Conservation (phyloP, 75 land plant genomes). For the Selaginella tamariscina region DNA sequence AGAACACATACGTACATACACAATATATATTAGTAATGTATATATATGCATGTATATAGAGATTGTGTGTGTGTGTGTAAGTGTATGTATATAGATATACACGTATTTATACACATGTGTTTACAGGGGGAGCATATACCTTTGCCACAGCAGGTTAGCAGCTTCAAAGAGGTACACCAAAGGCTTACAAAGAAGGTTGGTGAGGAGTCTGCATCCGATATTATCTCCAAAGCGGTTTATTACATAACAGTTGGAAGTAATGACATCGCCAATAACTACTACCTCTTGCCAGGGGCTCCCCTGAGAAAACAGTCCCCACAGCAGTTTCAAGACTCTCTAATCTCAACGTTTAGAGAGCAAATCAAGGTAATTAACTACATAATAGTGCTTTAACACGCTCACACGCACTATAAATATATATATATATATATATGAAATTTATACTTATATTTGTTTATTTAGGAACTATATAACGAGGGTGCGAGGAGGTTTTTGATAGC, state of each 20-base stretch:
- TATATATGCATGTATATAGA: too few relatives aligned
- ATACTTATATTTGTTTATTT: not conserved
- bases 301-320: not conserved
- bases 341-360: conserved; percentile 1
- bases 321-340: conserved; percentile 2
- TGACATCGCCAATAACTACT: conserved; percentile 10
- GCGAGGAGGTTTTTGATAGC: conserved; percentile 1
- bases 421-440: not conserved
- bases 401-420: not conserved
- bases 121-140: conserved; percentile 3
- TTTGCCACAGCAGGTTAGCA: not conserved
- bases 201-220: not conserved
- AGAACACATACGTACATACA: too few relatives aligned
- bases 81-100: too few relatives aligned
- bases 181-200: conserved; percentile 7
- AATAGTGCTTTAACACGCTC: too few relatives aligned
- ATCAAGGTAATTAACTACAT: not conserved
- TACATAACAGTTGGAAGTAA: conserved; percentile 18
- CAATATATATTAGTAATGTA: too few relatives aligned
- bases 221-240: conserved; percentile 12
- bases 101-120: too few relatives aligned
- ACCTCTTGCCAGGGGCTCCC: conserved; percentile 1
- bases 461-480: not conserved
- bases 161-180: not conserved
- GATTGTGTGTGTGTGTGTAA: too few relatives aligned